Evolutionary conservation across 2,329 filamentous ascomycete species (phyloP).

Genomic region (Calonectria pseudoturangicola): DNA sequence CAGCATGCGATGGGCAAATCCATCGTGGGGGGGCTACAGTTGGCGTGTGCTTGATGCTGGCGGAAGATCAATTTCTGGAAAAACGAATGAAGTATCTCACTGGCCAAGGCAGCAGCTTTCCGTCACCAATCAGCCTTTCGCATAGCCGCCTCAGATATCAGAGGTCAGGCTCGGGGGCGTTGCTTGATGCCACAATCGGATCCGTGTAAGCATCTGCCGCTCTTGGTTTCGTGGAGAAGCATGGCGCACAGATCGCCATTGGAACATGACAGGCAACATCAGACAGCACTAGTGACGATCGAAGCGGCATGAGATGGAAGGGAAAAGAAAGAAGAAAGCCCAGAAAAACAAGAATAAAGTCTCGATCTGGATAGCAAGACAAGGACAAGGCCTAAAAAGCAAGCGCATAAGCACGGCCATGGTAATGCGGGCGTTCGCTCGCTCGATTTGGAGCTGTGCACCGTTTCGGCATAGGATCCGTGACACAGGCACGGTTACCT

Average conservation of each 20-base stretch:
- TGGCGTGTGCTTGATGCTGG: conserved; percentile 11
- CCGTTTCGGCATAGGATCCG: conserved; percentile 16
- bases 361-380: conserved; percentile 4
- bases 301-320: conserved; percentile 11
- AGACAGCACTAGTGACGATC: conserved; percentile 32
- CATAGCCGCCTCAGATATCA: conserved; percentile 25
- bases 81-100: conserved; percentile 24
- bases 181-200: conserved; percentile 40
- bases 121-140: conserved; percentile 20
- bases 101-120: conserved; percentile 28
- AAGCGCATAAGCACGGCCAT: conserved; percentile 19
- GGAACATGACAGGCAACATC: conserved; percentile 33
- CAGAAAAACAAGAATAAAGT: conserved; percentile 11
- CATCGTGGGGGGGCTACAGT: conserved; percentile 4
- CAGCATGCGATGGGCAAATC: conserved; percentile 6
- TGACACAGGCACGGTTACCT: conserved; percentile 27
- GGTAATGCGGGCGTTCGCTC: neutral
- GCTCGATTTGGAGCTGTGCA: conserved; percentile 24
- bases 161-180: conserved; percentile 31
- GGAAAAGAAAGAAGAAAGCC: neutral
- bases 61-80: conserved; percentile 17
- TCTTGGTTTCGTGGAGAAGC: conserved; percentile 33
- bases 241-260: conserved; percentile 42
- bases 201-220: conserved; percentile 43
- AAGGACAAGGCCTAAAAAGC: conserved; percentile 7